Evolutionary conservation across 495 filamentous ascomycete genomes (phyloP), one percentile per base, ranked within the genome.

Genomic region (Clavariopsis aquatica): DNA sequence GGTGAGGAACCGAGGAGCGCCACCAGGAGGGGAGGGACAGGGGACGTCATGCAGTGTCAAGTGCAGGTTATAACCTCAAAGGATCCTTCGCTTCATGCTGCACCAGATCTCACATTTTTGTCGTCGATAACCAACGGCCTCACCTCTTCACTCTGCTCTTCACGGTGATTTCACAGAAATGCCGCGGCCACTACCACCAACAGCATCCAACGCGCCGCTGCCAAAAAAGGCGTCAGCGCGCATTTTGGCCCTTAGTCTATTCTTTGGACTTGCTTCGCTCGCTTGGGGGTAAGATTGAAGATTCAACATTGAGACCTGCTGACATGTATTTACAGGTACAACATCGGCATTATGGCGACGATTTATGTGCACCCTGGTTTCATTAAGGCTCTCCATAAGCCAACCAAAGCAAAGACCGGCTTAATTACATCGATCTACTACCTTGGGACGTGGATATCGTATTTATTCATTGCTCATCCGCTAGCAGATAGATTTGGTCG

Each of bases 351-450:
- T 49, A 75, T 85, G 26, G 82, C 82, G 0, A 81, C 81, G 0
- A 77, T 85, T 2, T 80, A 83, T 41, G 82, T 83, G 0, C 77
- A 83, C 60, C 79, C 79, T 0, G 82, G 82, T 19, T 85, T 83
- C 65, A 71, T 74, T 23, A 72, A 75, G 26, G 67, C 77, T 0
- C 74, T 84, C 19, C 71, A 78, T 36, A 64, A 76, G 27, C 81
- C 77, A 2, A 74, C 74, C 15, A 75, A 81, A 7, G 71, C 76
- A 2, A 64, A 72, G 26, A 81, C 71, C 34, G 82, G 82, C 1
- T 71, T 83, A 27, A 83, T 85, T 61, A 84, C 82, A 6, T 80
- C 78, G 29, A 79, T 83, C 23, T 84, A 85, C 73, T 84, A 84
- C 49, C 69, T 85, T 22, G 83, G 83, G 45, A 83, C 82, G 10